A percentile compares a stretch with the other conserved stretches of the same genome.
phyloP scores from a whole-genome alignment of 1,284 basidiomycete species.

The Hymenochaete sp. region DNA sequence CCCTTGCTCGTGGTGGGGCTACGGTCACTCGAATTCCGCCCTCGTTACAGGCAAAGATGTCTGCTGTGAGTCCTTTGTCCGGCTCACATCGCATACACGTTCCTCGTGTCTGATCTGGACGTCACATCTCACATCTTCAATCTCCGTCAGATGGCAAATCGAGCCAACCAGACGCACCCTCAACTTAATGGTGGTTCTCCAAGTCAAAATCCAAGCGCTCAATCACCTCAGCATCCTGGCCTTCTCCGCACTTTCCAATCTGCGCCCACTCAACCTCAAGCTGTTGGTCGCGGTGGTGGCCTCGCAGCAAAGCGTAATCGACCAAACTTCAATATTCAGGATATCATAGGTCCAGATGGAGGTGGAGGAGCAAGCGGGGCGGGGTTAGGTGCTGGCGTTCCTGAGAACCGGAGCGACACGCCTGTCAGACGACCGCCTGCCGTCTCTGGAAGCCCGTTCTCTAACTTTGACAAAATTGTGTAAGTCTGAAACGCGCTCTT shows the following conservation, averaged over 20 bases:
- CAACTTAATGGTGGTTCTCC: conserved; percentile 32
- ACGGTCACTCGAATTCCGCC: conserved; percentile 73
- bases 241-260: conserved; percentile 22
- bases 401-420: conserved; percentile 33
- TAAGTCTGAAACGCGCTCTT: conserved; percentile 35
- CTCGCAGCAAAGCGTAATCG: conserved; percentile 46
- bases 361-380: conserved; percentile 45
- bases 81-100: background rate
- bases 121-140: conserved; percentile 3
- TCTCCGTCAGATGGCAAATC: conserved; percentile 47
- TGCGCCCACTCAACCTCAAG: conserved; percentile 26
- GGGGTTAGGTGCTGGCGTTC: conserved; percentile 60
- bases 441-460: conserved; percentile 68
- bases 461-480: conserved; percentile 93
- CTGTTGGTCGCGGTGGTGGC: conserved; percentile 24
- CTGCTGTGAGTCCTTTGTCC: conserved; percentile 48
- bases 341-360: conserved; percentile 39
- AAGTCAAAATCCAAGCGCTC: no score
- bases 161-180: conserved; percentile 27
- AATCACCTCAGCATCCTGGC: conserved; percentile 25
- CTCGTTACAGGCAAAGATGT: conserved; percentile 87
- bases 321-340: conserved; percentile 54
- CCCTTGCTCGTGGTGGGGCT: conserved; percentile 28
- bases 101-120: conserved; percentile 2
- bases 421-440: conserved; percentile 37